Conservation (phyloP, 2,329 filamentous ascomycete species). For the Zalaria sp. region DNA sequence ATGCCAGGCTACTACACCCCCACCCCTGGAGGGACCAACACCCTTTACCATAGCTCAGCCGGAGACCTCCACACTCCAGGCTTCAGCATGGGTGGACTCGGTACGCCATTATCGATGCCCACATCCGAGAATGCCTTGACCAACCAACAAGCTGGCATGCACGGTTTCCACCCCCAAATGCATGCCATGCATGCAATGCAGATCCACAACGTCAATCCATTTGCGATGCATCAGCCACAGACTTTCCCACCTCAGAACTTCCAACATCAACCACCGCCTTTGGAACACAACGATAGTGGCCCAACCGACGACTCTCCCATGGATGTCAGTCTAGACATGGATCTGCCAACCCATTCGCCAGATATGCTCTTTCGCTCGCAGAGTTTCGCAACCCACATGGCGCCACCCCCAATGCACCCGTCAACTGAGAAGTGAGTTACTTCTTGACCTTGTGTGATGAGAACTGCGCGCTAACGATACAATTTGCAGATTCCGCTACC, state of each 20-base stretch:
- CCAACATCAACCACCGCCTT: slow-evolving; percentile 67
- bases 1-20: slow-evolving; percentile 77
- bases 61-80: slow-evolving; percentile 78
- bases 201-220: slow-evolving; percentile 57
- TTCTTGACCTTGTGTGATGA: background rate
- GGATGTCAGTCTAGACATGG: slow-evolving; percentile 39
- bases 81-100: slow-evolving; percentile 52
- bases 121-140: slow-evolving; percentile 53
- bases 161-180: slow-evolving; percentile 49
- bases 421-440: slow-evolving; percentile 32
- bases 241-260: slow-evolving; percentile 69
- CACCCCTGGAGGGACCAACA: slow-evolving; percentile 67
- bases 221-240: slow-evolving; percentile 38
- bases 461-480: too few species aligned
- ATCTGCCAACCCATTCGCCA: slow-evolving; percentile 47
- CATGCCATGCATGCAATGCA: slow-evolving; percentile 41
- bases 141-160: slow-evolving; percentile 44
- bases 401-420: slow-evolving; percentile 20
- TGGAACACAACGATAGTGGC: slow-evolving; percentile 59
- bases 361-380: slow-evolving; percentile 44
- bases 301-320: slow-evolving; percentile 52
- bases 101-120: slow-evolving; percentile 72
- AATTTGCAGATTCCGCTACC: slow-evolving; percentile 59
- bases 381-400: slow-evolving; percentile 30
- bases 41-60: slow-evolving; percentile 68